phyloP scores from a whole-genome alignment of 768 basidiomycete genomes.

The Hericium erinaceus region DNA sequence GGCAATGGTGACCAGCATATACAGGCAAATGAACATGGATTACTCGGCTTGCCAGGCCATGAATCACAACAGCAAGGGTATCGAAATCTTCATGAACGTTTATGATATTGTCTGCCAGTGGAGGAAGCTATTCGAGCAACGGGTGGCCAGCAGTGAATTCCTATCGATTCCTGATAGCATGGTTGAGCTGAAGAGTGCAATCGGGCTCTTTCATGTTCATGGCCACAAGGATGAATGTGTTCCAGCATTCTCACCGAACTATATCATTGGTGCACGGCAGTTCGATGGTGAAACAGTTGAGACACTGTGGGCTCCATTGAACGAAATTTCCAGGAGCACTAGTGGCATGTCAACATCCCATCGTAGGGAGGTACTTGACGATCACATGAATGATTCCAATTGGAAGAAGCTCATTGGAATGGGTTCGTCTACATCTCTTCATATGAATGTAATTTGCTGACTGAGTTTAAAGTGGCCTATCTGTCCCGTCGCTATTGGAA shows the following conservation, averaged over 20 bases:
- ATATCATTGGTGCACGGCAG: slow-evolving; percentile 20
- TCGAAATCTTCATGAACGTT: neutral
- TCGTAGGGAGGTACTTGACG: slow-evolving; percentile 20
- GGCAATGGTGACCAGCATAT: neutral
- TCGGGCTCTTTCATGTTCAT: slow-evolving; percentile 24
- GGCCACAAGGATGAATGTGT: slow-evolving; percentile 21
- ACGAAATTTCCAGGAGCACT: slow-evolving; percentile 18
- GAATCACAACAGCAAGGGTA: neutral
- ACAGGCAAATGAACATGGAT: slow-evolving; percentile 15
- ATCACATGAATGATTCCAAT: slow-evolving; percentile 25
- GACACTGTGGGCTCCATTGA: slow-evolving; percentile 23
- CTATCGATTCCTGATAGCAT: neutral
- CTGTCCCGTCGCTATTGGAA: neutral
- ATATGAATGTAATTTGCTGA: neutral
- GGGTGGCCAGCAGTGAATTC: neutral
- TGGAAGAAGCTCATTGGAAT: slow-evolving; percentile 23
- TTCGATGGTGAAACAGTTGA: slow-evolving; percentile 27
- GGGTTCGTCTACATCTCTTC: slow-evolving; percentile 3
- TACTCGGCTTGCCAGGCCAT: slow-evolving; percentile 19
- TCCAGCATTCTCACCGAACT: slow-evolving; percentile 17
- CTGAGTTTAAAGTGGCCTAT: neutral
- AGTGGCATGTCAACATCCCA: slow-evolving; percentile 13
- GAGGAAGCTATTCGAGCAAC: neutral
- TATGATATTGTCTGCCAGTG: slow-evolving; percentile 15
- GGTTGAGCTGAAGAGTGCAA: neutral